Conservation (phyloP, 371 early-diverging fungal species). For the Mycotypha africana region DNA sequence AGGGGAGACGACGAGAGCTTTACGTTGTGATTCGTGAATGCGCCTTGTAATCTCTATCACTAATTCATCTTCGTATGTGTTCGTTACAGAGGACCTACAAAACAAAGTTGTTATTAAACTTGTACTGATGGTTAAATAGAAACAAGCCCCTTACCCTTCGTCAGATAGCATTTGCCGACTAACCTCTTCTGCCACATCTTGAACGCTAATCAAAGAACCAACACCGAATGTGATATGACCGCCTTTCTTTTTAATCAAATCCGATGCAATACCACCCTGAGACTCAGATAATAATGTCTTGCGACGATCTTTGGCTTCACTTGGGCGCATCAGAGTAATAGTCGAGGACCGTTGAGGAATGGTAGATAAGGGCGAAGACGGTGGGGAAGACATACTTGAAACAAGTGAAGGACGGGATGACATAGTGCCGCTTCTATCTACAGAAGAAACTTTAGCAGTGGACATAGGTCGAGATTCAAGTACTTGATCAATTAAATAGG, state of each 20-base stretch:
- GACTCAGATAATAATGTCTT: slow-evolving; percentile 19
- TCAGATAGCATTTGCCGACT: slow-evolving; percentile 2
- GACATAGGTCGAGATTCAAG: slow-evolving; percentile 25
- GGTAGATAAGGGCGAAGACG: too few species aligned
- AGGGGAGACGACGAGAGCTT: slow-evolving; percentile 35
- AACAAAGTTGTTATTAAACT: too few species aligned
- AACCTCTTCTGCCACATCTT: slow-evolving; percentile 28
- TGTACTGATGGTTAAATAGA: too few species aligned
- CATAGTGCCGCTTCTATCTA: too few species aligned
- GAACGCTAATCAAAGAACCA: slow-evolving; percentile 39
- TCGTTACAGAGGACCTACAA: too few species aligned
- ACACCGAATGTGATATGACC: slow-evolving; percentile 38
- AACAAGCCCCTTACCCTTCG: slow-evolving; percentile 16
- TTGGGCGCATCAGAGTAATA: slow-evolving; percentile 12
- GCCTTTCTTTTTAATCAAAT: slow-evolving; percentile 16
- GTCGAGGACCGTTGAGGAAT: too few species aligned
- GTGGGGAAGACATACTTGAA: not conserved
- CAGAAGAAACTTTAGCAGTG: slow-evolving; percentile 1
- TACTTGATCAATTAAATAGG: slow-evolving; percentile 35
- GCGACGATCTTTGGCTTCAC: slow-evolving; percentile 40
- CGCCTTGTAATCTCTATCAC: slow-evolving; percentile 24
- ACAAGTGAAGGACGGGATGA: slow-evolving; percentile 4
- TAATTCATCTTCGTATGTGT: slow-evolving; percentile 19
- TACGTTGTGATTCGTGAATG: slow-evolving; percentile 33
- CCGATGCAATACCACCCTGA: too few species aligned